Conservation (phyloP, 768 basidiomycete species). For the Rhizopogon rudus region DNA sequence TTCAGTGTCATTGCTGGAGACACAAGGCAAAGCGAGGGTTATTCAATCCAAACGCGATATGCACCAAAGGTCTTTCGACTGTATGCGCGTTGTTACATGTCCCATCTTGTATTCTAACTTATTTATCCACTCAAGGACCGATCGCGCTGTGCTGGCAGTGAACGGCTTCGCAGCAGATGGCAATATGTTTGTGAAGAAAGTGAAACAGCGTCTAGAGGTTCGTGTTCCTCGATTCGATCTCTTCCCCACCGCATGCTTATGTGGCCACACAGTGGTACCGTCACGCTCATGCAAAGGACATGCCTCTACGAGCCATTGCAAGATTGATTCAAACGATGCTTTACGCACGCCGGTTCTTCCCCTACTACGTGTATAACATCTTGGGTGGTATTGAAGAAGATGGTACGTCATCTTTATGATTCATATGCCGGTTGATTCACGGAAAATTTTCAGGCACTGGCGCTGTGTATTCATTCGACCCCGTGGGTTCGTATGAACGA, state of each 20-base stretch:
- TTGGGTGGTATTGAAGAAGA: constrained; percentile 96
- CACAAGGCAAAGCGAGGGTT: constrained; percentile 96
- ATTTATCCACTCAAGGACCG: constrained; percentile 51
- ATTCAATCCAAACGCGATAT: constrained; percentile 95
- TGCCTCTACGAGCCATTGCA: constrained; percentile 97
- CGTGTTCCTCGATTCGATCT: constrained; percentile 26
- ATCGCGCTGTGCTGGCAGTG: constrained; percentile 89
- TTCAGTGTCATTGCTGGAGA: constrained; percentile 96
- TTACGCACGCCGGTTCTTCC: constrained; percentile 95
- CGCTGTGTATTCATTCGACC: constrained; percentile 99
- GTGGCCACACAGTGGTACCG: constrained; percentile 77
- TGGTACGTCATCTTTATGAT: constrained; percentile 47
- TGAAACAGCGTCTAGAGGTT: constrained; percentile 94
- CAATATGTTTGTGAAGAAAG: constrained; percentile 95
- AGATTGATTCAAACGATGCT: constrained; percentile 98
- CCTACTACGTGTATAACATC: constrained; percentile 97
- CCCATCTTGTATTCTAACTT: not conserved
- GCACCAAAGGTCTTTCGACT: constrained; percentile 93
- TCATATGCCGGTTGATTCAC: constrained; percentile 2
- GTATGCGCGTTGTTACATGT: constrained; percentile 43
- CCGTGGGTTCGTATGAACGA: constrained; percentile 96
- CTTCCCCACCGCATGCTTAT: not conserved
- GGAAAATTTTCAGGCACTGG: constrained; percentile 62
- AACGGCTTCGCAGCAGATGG: constrained; percentile 98
- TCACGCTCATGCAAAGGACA: constrained; percentile 95